Base-by-base conservation (phyloP, 495 filamentous ascomycete genomes). In the Aspergillus hancockii region DNA sequence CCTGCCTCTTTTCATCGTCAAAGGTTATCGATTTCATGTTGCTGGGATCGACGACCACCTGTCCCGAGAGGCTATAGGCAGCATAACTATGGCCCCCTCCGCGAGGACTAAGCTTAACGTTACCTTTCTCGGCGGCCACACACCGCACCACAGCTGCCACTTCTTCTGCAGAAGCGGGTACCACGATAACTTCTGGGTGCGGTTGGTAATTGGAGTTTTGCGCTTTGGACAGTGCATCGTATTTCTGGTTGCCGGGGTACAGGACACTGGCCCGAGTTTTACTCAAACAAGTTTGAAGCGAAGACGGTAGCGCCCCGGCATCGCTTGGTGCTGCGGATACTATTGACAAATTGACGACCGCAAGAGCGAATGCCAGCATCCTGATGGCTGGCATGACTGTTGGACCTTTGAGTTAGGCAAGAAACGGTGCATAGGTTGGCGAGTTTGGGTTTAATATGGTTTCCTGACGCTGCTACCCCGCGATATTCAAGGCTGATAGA, bases 61-160 rank as follows among this genome's bases (percentile, higher is more conserved):
- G 34, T 5, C 52, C 52, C 5, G 52, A 43, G 36, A 54, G 45
- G 12, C 52, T 54, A 8, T 54, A 54, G 21, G 52, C 52, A 28
- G 52, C 52, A 19, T 54, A 54, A 22, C 52, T 45, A 19, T 54
- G 52, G 7, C 52, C 52, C 16, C 52, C 52, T n/a, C 52, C 52
- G 13, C 52, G 52, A 31, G 36, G 36, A 36, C 52, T 54, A 16
- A 54, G 36, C 14, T 54, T 54, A 3, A 30, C 14, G 21, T 23
- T 45, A 1, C 52, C 52, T 6, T 54, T 54, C 12, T 54, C 52
- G 8, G 34, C 38, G 14, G 52, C 34, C 2, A 54, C 52, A 13
- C 52, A 54, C 13, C 36, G 34, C 18, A 54, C 38, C 9, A n/a
- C 45, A 3, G 52, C 52, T 28, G 52, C 52, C 8, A 54, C 36